phyloP scores from a whole-genome alignment of 495 filamentous ascomycete species.

The Glutinoglossum americanum region DNA sequence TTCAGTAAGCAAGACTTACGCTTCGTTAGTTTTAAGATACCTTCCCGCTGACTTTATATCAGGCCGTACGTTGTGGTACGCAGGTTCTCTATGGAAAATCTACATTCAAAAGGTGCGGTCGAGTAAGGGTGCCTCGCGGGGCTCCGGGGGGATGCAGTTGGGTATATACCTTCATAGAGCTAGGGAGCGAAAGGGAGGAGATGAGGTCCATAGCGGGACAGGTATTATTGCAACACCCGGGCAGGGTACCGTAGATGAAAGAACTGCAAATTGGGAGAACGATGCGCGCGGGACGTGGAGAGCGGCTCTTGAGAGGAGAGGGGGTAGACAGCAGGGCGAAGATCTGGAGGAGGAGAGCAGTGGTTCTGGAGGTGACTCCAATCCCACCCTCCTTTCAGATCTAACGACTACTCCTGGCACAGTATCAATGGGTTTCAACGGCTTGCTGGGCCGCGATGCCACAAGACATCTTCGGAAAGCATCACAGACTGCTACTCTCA shows the following conservation, averaged over 20 bases:
- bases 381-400: neutral
- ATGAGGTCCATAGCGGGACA: conserved; percentile 16
- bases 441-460: conserved; percentile 5
- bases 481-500: neutral
- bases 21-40: neutral
- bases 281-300: conserved; percentile 20
- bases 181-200: conserved; percentile 29
- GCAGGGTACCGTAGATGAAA: conserved; percentile 24
- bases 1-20: conserved; percentile 8
- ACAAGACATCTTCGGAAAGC: conserved; percentile 3
- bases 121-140: conserved; percentile 17
- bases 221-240: conserved; percentile 9
- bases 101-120: conserved; percentile 39
- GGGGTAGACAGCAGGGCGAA: neutral
- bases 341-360: conserved; percentile 1
- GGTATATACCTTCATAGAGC: conserved; percentile 40
- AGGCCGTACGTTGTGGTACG: conserved; percentile 37
- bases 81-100: conserved; percentile 37
- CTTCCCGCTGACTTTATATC: conserved; percentile 11
- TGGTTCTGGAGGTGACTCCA: neutral
- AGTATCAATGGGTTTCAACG: neutral
- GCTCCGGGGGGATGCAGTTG: conserved; percentile 20
- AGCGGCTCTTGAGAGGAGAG: neutral
- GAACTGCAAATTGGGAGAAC: conserved; percentile 26
- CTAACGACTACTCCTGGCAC: neutral